Evolutionary conservation across 805 yeast genomes (phyloP), one percentile per base, ranked within the genome.

Genomic region (Lipomyces orientalis): DNA sequence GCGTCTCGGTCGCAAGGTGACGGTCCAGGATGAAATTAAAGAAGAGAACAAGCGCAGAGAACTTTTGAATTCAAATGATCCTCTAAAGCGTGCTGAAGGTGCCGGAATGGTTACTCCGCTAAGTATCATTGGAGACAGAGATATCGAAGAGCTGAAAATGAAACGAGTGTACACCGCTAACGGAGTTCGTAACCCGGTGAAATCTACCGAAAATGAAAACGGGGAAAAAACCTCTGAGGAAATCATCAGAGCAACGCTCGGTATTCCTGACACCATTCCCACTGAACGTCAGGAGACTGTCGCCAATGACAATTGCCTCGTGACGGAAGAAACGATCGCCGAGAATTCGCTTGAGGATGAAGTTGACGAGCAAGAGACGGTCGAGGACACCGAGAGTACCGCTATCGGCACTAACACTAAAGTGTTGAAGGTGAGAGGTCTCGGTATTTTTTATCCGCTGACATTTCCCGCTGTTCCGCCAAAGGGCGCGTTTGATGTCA

Each of bases 401-500:
- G 58, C 37, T n/a, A 8, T n/a, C 25, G 61, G 49, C 34, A 39
- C 33, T 19, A 31, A 25, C 55, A 49, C 8, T 19, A 43, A 29
- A 16, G 31, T 29, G 25, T 35, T 51, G 22, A n/a, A 25, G 14
- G 3, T 43, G 54, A 25, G 29, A 12, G 68, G 68, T 34, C 25
- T 55, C 7, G 51, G 59, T 4, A 58, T 65, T 5, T 58, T 46
- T 43, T 55, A 64, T 16, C 73, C 73, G 19, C 46, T 74, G 37
- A 54, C 52, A 8, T 74, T 74, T 59, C 74, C 75, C 3, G 59
- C 52, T 14, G 68, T 74, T 25, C 76, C 76, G 4, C 55, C 67
- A 8, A 69, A 66, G 64, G 99, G 98, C 61, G 88, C 87, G 19
- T 91, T 94, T 73, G 96, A 94, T 75, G 96, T 94, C 49, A 79